A percentile compares a stretch with the other conserved stretches of the same genome.
These are phyloP conservation scores for Sugiyamaella japonica DNA, from an alignment of 1,139 yeast species.

Conservation along the genomic window DNA sequence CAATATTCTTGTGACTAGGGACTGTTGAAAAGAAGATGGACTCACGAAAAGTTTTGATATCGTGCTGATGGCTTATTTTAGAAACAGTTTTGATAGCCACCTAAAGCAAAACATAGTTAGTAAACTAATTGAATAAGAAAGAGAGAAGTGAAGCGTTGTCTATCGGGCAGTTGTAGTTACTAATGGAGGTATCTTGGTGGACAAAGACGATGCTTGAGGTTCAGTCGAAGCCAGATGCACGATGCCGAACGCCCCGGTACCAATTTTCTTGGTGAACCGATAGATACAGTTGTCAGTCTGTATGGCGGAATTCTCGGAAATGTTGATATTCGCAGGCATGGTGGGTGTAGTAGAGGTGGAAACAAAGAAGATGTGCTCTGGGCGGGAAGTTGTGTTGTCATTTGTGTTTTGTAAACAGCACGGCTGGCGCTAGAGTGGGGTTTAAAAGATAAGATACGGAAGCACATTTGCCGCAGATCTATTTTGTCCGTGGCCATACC, in stretches of 20 bases:
- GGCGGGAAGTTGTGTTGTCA: no score
- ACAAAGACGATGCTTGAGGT: neutral
- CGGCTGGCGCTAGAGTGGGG: neutral
- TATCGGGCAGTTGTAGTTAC: neutral
- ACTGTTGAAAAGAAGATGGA: constrained; percentile 67
- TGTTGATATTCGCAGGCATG: neutral
- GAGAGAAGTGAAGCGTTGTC: neutral
- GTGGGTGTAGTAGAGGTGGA: neutral
- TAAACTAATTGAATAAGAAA: neutral
- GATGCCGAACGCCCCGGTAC: constrained; percentile 1
- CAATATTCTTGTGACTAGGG: constrained; percentile 69
- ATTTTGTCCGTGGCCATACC: no score
- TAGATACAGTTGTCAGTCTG: neutral
- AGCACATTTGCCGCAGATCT: no score
- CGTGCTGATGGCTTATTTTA: constrained; percentile 50
- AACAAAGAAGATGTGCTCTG: neutral
- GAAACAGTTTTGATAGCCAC: constrained; percentile 81
- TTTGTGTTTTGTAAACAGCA: neutral
- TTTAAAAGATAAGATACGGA: no score
- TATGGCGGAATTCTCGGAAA: neutral
- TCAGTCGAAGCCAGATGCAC: neutral
- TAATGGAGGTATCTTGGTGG: neutral
- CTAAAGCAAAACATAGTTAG: constrained; percentile 7
- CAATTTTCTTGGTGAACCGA: neutral
- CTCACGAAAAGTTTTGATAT: constrained; percentile 59